Evolutionary conservation across 331 rosid species (phyloP), one percentile per base, ranked within the genome.

Genomic region (Erythrophleum ivorense): DNA sequence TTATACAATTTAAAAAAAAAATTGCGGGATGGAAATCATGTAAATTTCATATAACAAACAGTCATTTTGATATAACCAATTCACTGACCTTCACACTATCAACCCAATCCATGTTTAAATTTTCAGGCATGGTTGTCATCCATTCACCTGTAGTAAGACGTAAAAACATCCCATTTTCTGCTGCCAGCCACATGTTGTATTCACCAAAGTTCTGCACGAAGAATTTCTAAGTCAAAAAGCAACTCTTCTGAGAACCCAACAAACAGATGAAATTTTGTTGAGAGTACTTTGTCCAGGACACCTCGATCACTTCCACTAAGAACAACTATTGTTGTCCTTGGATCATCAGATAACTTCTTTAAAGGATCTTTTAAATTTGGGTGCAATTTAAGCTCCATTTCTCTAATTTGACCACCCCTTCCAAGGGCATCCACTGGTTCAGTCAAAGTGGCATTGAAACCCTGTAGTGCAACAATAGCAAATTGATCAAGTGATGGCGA

Each of bases 71-170:
- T 66, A 73, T 57, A 53, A 62, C 45, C 83, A 53, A 43, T 40
- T 53, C 77, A 75, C 73, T 36, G 29, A 91, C 99, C 97, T 95
- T 91, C 3, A 95, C 92, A 6, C 98, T 95, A 78, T 93, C 97
- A 82, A 93, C 97, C 98, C 99, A 96, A 70, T 96, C 97, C 95
- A 96, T 91, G 76, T 85, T 85, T 80, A 96, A 83, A 88, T 86
- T 92, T 82, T 95, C 99, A 9, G 99, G 97, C 98, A 95, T 91
- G 21, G 98, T 95, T 74, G 99, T 95, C 99, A 88, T 95, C 99
- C 98, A 95, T 78, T 93, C 97, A 34, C 97, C 94, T 15, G 83
- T 83, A 36, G 98, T 95, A 60, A 63, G 89, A 48, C 99, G 88
- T 46, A 96, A 64, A 83, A 96, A 96, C 96, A 96, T 93, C 73